These are phyloP conservation scores for Strigomonas culicis DNA, from an alignment of 208 protist genomes.

Conservation along the genomic window DNA sequence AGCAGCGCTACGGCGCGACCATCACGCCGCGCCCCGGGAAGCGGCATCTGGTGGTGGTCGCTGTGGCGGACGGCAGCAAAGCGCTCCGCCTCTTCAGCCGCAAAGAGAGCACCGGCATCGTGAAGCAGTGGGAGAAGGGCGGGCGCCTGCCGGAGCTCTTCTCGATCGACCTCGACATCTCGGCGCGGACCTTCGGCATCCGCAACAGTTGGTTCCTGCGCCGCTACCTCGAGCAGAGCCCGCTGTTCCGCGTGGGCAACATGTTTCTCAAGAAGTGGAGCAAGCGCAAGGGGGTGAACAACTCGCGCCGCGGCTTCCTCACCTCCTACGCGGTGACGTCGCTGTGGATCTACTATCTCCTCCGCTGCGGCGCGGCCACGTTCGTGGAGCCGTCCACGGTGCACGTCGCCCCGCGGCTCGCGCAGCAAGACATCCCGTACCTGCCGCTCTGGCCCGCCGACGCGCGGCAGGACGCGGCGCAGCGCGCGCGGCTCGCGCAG, in stretches of 20 bases:
- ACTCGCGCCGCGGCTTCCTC: conserved; percentile 64
- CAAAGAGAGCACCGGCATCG: conserved; percentile 14
- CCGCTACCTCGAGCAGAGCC: conserved; percentile 44
- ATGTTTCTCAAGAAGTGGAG: conserved; percentile 81
- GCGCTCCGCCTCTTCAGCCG: conserved; percentile 41
- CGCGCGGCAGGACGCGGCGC: neutral
- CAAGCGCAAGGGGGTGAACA: conserved; percentile 71
- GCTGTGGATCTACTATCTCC: conserved; percentile 77
- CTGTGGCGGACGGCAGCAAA: conserved; percentile 17
- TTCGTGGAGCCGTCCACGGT: conserved; percentile 48
- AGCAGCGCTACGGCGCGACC: neutral
- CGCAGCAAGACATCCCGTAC: conserved; percentile 32
- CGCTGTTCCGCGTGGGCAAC: conserved; percentile 53
- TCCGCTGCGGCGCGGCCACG: conserved; percentile 20
- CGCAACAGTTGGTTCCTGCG: conserved; percentile 85
- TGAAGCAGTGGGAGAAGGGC: conserved; percentile 30
- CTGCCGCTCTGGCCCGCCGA: conserved; percentile 42
- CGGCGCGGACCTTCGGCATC: conserved; percentile 52
- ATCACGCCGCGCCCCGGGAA: neutral
- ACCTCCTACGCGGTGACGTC: conserved; percentile 74
- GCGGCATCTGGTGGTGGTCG: conserved; percentile 5
- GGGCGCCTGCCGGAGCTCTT: conserved; percentile 56
- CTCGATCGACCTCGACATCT: conserved; percentile 80
- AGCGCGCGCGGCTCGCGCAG: conserved; percentile 15
- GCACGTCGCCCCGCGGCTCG: conserved; percentile 15